Base-by-base conservation (phyloP, 805 yeast genomes). In the Kodamaea lidongshanica region DNA sequence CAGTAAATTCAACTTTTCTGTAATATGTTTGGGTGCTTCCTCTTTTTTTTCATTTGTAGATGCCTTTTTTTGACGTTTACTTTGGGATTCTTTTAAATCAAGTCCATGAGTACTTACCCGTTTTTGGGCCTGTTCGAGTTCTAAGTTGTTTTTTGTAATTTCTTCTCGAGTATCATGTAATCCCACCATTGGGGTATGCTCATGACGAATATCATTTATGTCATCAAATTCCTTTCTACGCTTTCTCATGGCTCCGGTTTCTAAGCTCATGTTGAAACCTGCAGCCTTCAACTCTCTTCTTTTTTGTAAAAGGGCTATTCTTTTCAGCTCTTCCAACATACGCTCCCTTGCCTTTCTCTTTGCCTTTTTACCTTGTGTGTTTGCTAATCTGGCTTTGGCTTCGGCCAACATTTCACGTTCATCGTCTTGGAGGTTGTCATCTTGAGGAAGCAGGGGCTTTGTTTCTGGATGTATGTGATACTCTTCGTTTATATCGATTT, bases 341-440 rank as follows among this genome's bases (percentile, higher is more conserved):
- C 92, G 62, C 50, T 89, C 97, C 34, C 96, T 65, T 2, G 79
- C 84, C 49, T 88, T 86, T 35, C 97, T 59, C 35, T 88, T 84
- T 0, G 96, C 96, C 54, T 89, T 89, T 43, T 88, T 87, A 37
- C 97, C 98, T 52, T 82, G 86, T 0, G 96, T 87, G 45, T 86
- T 88, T 8, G 94, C 84, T 40, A 89, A 61, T 43, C 98, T 71
- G 2, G 96, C 95, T 27, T 80, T 71, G 1, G 98, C 98, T 50
- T 92, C 98, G n/a, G 85, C 75, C 6, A 88, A 55, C 96, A 88
- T 86, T 52, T 89, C 96, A 34, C 72, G 61, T 46, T 89, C 96
- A 36, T 85, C 95, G 24, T 86, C 96, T 35, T 79, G 88, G 67
- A 86, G 61, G 16, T 78, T 83, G 9, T 72, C 77, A 2, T 76